A percentile compares a stretch with the other conserved stretches of the same genome.
Conservation (phyloP, 2,329 filamentous ascomycete genomes). For the Pseudogymnoascus sp. region DNA sequence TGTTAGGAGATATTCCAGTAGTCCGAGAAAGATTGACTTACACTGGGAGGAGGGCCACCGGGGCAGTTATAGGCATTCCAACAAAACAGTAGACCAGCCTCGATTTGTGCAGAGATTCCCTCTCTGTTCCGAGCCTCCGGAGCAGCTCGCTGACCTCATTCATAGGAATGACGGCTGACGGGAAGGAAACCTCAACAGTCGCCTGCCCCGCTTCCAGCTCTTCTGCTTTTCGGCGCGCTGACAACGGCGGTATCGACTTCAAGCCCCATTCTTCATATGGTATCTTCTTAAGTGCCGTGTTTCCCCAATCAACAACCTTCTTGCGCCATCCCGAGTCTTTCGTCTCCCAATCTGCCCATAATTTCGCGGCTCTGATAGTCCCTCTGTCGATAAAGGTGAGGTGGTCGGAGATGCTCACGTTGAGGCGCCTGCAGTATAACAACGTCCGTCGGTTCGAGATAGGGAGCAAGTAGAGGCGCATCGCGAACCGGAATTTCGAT, state of each 20-base stretch:
- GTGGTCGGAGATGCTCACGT: slow-evolving; percentile 43
- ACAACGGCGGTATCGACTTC: slow-evolving; percentile 84
- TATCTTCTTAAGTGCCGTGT: slow-evolving; percentile 75
- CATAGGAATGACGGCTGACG: slow-evolving; percentile 57
- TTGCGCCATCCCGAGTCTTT: slow-evolving; percentile 82
- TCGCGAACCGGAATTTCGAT: slow-evolving; percentile 30
- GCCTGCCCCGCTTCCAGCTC: slow-evolving; percentile 55
- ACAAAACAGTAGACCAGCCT: slow-evolving; percentile 73
- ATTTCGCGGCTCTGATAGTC: slow-evolving; percentile 60
- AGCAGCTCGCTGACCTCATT: slow-evolving; percentile 58
- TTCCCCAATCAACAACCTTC: slow-evolving; percentile 76
- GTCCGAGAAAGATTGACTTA: slow-evolving; percentile 38
- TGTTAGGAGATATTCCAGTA: slow-evolving; percentile 10
- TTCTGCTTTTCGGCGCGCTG: slow-evolving; percentile 52
- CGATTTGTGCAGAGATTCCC: slow-evolving; percentile 67
- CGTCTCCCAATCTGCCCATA: slow-evolving; percentile 83
- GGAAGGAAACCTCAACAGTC: slow-evolving; percentile 68
- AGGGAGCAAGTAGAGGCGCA: slow-evolving; percentile 91
- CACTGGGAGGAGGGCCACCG: slow-evolving; percentile 79
- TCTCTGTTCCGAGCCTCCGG: slow-evolving; percentile 64
- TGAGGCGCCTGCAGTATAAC: slow-evolving; percentile 78
- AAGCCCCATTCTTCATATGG: slow-evolving; percentile 97
- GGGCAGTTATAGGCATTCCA: slow-evolving; percentile 74
- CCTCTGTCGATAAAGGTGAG: slow-evolving; percentile 57
- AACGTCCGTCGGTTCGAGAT: slow-evolving; percentile 86